Base-by-base conservation (phyloP, 2,329 filamentous ascomycete species). In the Lomentospora prolificans region DNA sequence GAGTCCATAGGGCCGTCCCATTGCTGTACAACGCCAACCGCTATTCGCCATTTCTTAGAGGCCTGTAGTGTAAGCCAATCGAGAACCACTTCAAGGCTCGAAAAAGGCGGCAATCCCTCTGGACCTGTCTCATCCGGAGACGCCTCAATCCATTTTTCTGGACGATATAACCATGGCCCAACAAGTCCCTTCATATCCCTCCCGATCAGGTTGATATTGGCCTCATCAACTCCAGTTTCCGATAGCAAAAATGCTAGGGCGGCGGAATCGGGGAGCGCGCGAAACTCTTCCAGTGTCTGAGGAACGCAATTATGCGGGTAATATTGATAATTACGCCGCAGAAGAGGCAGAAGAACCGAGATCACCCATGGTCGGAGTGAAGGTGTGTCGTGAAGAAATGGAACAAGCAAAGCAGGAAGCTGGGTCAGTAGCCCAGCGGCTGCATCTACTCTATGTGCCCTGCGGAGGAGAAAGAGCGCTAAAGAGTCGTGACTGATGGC, bases 1-100 rank as follows among this genome's bases (percentile, higher is more conserved):
- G 86, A 76, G 63, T 91, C 87, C 5, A 73, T 73, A 0, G 87
- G 86, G 0, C 87, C 88, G 62, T 85, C 81, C 87, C 87, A 92
- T 60, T 87, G 79, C 58, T 84, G 78, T 31, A 90, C 72, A 6
- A 79, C 82, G 51, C 76, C 75, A 30, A 84, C 74, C n/a, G 81
- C 79, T n/a, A 83, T 72, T 25, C 68, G 71, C 76, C 89, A 86
- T 14, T 82, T 78, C 19, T 72, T 73, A 3, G 74, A 72, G 1
- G 86, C 82, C 58, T 82, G 80, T 2, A 70, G 64, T 12, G 79
- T 73, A 39, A 92, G 74, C 86, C 87, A 91, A 55, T 78, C 73
- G 54, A 87, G 81, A 3, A 86, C 74, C 59, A 80, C 75, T 59
- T 89, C 83, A 86, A 87, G 91, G 6, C 83, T 85, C 44, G 78